A percentile compares a stretch with the other conserved stretches of the same genome.
These are phyloP conservation scores for Clathrospora elynae DNA, from an alignment of 2,329 filamentous ascomycete species.

Conservation along the genomic window DNA sequence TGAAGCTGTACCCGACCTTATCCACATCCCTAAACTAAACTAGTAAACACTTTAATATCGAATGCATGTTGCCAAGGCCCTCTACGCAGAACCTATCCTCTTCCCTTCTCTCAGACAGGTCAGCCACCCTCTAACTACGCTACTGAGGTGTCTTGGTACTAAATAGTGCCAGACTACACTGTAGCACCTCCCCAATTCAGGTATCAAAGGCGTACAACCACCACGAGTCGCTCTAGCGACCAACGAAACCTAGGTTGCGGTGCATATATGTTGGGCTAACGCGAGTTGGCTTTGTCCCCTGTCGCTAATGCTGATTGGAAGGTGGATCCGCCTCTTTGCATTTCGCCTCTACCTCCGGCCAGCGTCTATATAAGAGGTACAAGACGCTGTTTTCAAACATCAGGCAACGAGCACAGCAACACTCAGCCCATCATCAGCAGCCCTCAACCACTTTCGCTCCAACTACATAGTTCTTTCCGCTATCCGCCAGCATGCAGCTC, in stretches of 20 bases:
- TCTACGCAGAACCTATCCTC: constrained; percentile 22
- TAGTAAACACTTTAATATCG: constrained; percentile 42
- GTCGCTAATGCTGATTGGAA: constrained; percentile 39
- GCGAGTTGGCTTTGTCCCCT: constrained; percentile 19
- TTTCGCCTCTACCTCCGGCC: constrained; percentile 13
- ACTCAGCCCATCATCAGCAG: constrained; percentile 27
- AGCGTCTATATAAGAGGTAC: constrained; percentile 40
- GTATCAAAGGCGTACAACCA: constrained; percentile 31
- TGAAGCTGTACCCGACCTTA: constrained; percentile 22
- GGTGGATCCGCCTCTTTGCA: constrained; percentile 29
- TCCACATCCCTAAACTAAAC: constrained; percentile 40
- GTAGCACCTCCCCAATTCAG: constrained; percentile 42
- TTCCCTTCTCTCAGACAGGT: constrained; percentile 23
- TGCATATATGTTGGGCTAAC: constrained; percentile 23
- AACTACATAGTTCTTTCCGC: constrained; percentile 16
- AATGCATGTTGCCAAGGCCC: constrained; percentile 38
- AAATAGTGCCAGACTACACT: constrained; percentile 29
- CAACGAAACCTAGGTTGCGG: constrained; percentile 18
- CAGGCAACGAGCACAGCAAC: constrained; percentile 39
- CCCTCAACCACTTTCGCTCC: constrained; percentile 19
- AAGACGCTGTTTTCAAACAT: constrained; percentile 11
- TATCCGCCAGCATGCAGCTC: constrained; percentile 47
- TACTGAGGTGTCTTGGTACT: constrained; percentile 32
- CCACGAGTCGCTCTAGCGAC: constrained; percentile 29
- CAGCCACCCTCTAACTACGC: constrained; percentile 26